A percentile compares a stretch with the other conserved stretches of the same genome.
Conservation (phyloP, 192 early-diverging fungal species). For the Gonapodya prolifera region DNA sequence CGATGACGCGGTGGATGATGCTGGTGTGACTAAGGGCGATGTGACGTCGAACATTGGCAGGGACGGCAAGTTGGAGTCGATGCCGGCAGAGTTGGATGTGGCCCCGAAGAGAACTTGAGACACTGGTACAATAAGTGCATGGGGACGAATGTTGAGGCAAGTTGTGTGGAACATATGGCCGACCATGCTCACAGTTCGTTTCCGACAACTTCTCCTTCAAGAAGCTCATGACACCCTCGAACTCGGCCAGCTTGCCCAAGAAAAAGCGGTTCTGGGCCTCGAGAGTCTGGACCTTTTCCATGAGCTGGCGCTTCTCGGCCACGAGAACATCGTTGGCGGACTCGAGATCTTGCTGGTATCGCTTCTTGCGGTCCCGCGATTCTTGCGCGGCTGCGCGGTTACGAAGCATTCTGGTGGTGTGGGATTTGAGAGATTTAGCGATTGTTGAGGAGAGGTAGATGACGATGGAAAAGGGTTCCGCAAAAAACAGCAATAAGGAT, state of each 20-base stretch:
- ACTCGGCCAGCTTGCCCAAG: not conserved
- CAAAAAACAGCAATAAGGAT: not conserved
- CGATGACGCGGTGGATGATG: not conserved
- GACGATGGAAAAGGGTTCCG: not conserved
- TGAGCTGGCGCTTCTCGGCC: conserved; percentile 7
- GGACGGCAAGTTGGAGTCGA: too few species aligned
- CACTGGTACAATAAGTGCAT: too few species aligned
- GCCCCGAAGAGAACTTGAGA: too few species aligned
- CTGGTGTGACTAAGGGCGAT: too few species aligned
- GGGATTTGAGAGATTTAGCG: not conserved
- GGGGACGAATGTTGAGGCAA: too few species aligned
- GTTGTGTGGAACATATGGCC: not conserved
- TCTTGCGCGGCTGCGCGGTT: conserved; percentile 65
- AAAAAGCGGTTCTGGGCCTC: not conserved
- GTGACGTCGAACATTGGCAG: too few species aligned
- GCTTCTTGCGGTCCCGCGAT: conserved; percentile 61
- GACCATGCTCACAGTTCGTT: not conserved
- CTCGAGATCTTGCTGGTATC: conserved; percentile 33
- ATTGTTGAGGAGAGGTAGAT: not conserved
- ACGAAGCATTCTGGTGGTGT: conserved; percentile 30
- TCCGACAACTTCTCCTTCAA: not conserved
- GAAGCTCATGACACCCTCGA: not conserved
- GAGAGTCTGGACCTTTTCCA: not conserved
- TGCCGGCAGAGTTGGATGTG: too few species aligned
- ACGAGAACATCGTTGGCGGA: conserved; percentile 27